These are phyloP conservation scores for Diaporthe longicolla DNA, from an alignment of 2,329 filamentous ascomycete genomes.

Conservation along the genomic window DNA sequence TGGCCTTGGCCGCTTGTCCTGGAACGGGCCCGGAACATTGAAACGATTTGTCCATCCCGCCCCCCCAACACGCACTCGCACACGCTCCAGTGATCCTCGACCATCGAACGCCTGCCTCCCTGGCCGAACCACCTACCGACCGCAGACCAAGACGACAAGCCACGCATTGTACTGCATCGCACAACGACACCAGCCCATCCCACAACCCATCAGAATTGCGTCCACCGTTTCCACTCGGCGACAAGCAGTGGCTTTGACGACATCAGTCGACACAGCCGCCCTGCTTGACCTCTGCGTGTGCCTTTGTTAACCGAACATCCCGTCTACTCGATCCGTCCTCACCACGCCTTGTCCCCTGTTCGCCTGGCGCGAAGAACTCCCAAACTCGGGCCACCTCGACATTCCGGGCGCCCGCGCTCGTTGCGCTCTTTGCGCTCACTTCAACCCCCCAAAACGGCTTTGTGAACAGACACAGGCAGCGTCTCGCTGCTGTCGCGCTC, in stretches of 20 bases:
- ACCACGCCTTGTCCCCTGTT: background rate
- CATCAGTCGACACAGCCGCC: slow-evolving; percentile 18
- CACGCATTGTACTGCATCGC: slow-evolving; percentile 30
- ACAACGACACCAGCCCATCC: slow-evolving; percentile 14
- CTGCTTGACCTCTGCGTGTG: slow-evolving; percentile 30
- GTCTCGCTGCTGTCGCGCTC: slow-evolving; percentile 45
- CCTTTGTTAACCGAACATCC: slow-evolving; percentile 24
- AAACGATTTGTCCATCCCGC: slow-evolving; percentile 30
- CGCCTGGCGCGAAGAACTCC: slow-evolving; percentile 39
- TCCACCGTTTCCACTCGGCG: background rate
- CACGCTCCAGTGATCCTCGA: slow-evolving; percentile 32
- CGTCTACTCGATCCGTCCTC: background rate
- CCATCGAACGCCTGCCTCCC: slow-evolving; percentile 29
- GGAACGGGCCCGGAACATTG: slow-evolving; percentile 35
- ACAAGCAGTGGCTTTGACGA: background rate
- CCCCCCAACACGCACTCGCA: slow-evolving; percentile 10
- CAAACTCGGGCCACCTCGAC: slow-evolving; percentile 31
- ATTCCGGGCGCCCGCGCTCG: slow-evolving; percentile 30
- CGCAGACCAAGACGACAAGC: slow-evolving; percentile 7
- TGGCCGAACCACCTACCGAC: slow-evolving; percentile 26
- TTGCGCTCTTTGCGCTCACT: slow-evolving; percentile 37
- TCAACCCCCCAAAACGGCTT: slow-evolving; percentile 13
- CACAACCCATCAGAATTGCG: background rate
- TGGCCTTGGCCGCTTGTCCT: slow-evolving; percentile 27
- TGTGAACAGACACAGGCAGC: slow-evolving; percentile 37